These are phyloP conservation scores for Pseudopyricularia cyperi DNA, from an alignment of 2,329 filamentous ascomycete genomes.

Conservation along the genomic window DNA sequence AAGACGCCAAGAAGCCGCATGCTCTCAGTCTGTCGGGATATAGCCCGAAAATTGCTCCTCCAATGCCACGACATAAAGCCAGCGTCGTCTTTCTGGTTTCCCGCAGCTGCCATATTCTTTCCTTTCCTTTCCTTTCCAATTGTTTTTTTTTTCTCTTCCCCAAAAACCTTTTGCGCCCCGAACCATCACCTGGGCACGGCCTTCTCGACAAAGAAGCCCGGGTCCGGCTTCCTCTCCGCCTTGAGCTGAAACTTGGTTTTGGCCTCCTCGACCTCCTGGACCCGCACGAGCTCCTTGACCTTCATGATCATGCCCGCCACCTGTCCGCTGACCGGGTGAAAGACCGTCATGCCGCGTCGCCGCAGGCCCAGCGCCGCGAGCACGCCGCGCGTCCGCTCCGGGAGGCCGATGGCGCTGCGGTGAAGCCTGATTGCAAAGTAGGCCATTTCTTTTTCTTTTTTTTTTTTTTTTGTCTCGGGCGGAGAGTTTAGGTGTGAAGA, in stretches of 20 bases:
- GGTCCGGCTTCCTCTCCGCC: conserved; percentile 58
- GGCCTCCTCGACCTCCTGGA: conserved; percentile 59
- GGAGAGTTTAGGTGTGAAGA: background rate
- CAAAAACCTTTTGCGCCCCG: background rate
- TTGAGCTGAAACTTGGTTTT: conserved; percentile 57
- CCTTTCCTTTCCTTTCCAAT: background rate
- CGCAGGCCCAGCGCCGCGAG: conserved; percentile 76
- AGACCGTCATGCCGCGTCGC: conserved; percentile 75
- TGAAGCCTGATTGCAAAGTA: conserved; percentile 88
- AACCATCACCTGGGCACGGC: conserved; percentile 17
- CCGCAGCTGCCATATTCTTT: background rate
- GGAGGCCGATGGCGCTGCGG: conserved; percentile 80
- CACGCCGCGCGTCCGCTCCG: conserved; percentile 64
- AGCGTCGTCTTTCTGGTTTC: too few relatives aligned
- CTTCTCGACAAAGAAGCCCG: conserved; percentile 70
- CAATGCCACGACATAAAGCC: too few relatives aligned
- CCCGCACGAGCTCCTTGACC: conserved; percentile 82
- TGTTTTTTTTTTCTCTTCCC: background rate
- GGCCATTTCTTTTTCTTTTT: conserved; percentile 35
- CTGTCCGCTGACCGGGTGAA: conserved; percentile 70
- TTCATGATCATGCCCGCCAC: conserved; percentile 85
- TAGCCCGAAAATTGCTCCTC: too few relatives aligned
- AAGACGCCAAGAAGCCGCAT: too few relatives aligned
- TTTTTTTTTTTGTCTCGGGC: background rate
- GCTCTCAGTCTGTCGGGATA: too few relatives aligned